Evolutionary conservation across 441 rosid genomes (phyloP).

Genomic region (Rhodomyrtus psidioides): DNA sequence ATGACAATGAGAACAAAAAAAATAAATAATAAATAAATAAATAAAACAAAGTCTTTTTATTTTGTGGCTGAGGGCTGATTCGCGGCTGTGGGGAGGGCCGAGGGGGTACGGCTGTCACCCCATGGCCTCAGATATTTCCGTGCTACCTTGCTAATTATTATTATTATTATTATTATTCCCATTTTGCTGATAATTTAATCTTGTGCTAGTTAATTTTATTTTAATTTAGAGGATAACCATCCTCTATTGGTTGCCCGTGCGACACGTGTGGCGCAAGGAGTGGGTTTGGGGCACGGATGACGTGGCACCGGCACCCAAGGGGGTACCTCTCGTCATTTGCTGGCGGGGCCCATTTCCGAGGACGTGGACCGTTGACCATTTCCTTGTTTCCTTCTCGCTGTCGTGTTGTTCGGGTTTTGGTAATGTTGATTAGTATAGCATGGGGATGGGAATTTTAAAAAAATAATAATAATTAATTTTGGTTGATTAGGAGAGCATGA

Average conservation of each 20-base stretch:
- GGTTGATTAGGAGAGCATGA: background rate
- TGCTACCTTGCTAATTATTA: background rate
- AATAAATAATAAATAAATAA: no score
- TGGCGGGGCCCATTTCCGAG: background rate
- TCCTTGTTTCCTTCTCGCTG: background rate
- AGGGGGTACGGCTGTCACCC: conserved; percentile 5
- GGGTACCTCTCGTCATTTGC: no score
- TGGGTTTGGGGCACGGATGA: no score
- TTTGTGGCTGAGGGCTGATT: conserved; percentile 20
- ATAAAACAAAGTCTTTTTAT: background rate
- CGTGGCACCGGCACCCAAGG: no score
- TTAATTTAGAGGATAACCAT: background rate
- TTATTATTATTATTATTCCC: no score
- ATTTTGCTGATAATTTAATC: no score
- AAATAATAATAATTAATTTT: no score
- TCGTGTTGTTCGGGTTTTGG: background rate
- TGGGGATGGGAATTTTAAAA: no score
- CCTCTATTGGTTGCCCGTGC: background rate
- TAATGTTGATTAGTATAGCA: background rate
- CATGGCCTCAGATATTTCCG: background rate
- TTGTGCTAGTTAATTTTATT: background rate
- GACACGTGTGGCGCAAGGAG: no score
- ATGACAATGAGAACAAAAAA: background rate
- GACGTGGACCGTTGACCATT: background rate
- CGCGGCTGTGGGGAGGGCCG: conserved; percentile 15